Conservation (phyloP, 495 filamentous ascomycete genomes). For the Xylaria castorea region DNA sequence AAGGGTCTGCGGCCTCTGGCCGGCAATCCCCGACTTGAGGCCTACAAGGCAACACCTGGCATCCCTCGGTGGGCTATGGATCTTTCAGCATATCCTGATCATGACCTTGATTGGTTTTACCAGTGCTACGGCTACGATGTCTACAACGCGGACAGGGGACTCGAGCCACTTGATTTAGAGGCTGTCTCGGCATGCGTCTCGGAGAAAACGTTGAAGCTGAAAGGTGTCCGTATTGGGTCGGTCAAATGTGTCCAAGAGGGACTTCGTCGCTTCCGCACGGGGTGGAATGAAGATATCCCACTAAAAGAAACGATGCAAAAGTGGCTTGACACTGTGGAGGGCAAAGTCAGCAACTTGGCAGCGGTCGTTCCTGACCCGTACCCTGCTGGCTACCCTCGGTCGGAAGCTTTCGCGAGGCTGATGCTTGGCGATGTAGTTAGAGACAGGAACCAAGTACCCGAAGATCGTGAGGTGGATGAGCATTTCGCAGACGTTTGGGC, state of each 20-base stretch:
- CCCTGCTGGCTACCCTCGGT: not conserved
- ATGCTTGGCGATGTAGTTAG: conserved; percentile 1
- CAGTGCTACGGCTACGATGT: conserved; percentile 1
- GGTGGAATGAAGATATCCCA: not conserved
- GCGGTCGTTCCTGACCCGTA: not conserved
- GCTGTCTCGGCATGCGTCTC: not conserved
- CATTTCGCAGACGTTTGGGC: not conserved
- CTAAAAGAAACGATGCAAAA: conserved; percentile 2
- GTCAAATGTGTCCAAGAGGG: conserved; percentile 5
- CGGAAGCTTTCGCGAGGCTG: not conserved
- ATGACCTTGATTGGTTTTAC: conserved; percentile 9
- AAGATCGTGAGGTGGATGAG: not conserved
- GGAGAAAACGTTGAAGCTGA: not conserved
- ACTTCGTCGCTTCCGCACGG: not conserved
- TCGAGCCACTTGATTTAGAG: not conserved
- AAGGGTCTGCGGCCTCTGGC: not conserved
- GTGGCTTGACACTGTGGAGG: not conserved
- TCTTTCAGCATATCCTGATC: not conserved
- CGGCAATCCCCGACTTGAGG: not conserved
- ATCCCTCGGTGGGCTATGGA: conserved; percentile 11
- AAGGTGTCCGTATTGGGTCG: not conserved
- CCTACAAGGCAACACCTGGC: not conserved
- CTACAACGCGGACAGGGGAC: conserved; percentile 2
- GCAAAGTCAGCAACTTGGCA: not conserved
- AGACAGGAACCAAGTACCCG: not conserved